A percentile compares a stretch with the other conserved stretches of the same genome.
Evolutionary conservation across 1,284 basidiomycete genomes (phyloP).

Genomic region (Veloboletus limbatus): DNA sequence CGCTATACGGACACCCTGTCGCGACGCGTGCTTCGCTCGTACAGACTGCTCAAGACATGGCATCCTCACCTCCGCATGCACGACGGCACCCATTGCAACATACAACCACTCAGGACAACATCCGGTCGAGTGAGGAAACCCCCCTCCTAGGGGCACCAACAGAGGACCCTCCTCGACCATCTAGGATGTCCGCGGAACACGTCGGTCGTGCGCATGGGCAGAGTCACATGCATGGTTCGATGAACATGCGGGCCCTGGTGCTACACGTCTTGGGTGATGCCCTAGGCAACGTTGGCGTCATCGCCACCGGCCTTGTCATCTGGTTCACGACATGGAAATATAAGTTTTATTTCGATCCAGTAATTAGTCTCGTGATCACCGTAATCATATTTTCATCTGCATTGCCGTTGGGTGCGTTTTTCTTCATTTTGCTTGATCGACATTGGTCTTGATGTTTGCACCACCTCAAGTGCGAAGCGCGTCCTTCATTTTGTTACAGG

Average conservation of each 20-base stretch:
- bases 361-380: constrained; percentile 94
- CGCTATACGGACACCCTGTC: constrained; percentile 82
- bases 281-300: constrained; percentile 96
- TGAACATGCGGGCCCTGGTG: constrained; percentile 98
- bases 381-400: constrained; percentile 96
- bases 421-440: constrained; percentile 8
- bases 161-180: constrained; percentile 9
- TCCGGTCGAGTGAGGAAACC: constrained; percentile 35
- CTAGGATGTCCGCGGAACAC: constrained; percentile 21
- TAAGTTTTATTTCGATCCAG: constrained; percentile 92
- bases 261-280: constrained; percentile 97
- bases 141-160: constrained; percentile 37
- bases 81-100: constrained; percentile 3
- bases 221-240: constrained; percentile 71
- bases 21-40: constrained; percentile 87
- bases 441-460: constrained; percentile 12
- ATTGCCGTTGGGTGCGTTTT: constrained; percentile 77
- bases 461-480: constrained; percentile 75
- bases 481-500: constrained; percentile 96
- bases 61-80: constrained; percentile 32
- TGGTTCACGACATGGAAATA: constrained; percentile 78
- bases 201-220: constrained; percentile 33
- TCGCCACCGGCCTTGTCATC: constrained; percentile 90
- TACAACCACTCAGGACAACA: constrained; percentile 28
- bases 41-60: constrained; percentile 83